A percentile compares a stretch with the other conserved stretches of the same genome.
phyloP scores from a whole-genome alignment of 129 eudicot genomes.

The Flaveria trinervia region DNA sequence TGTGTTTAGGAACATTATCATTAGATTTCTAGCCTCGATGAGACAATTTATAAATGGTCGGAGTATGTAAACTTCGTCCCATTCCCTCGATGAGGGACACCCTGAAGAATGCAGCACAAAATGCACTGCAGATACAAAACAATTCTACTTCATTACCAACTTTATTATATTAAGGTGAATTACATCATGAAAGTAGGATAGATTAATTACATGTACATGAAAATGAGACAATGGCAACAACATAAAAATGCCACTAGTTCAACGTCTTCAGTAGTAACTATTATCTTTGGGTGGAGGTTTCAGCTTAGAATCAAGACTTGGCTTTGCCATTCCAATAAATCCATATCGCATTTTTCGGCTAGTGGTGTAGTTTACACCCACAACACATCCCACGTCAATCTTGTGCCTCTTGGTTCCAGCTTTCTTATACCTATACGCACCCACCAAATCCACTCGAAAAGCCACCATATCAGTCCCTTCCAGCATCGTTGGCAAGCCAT shows the following conservation, averaged over 20 bases:
- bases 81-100: no score
- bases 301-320: slow-evolving; percentile 31
- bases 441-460: slow-evolving; percentile 37
- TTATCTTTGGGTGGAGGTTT: background rate
- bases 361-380: slow-evolving; percentile 13
- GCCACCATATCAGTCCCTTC: slow-evolving; percentile 29
- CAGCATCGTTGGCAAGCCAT: slow-evolving; percentile 7
- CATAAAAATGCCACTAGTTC: background rate
- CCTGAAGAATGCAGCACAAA: no score
- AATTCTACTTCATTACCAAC: background rate
- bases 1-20: no score
- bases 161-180: background rate
- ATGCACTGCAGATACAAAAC: background rate
- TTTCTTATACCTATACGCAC: slow-evolving; percentile 24
- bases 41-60: no score
- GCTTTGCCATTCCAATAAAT: slow-evolving; percentile 21
- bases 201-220: slow-evolving; percentile 17
- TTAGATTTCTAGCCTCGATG: no score
- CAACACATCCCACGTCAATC: slow-evolving; percentile 31
- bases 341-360: slow-evolving; percentile 13
- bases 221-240: background rate
- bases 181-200: background rate
- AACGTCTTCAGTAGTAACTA: background rate
- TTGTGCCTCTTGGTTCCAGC: slow-evolving; percentile 22
- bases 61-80: no score